Conservation (phyloP, 257 asterid genomes). For the Petunia secreta region DNA sequence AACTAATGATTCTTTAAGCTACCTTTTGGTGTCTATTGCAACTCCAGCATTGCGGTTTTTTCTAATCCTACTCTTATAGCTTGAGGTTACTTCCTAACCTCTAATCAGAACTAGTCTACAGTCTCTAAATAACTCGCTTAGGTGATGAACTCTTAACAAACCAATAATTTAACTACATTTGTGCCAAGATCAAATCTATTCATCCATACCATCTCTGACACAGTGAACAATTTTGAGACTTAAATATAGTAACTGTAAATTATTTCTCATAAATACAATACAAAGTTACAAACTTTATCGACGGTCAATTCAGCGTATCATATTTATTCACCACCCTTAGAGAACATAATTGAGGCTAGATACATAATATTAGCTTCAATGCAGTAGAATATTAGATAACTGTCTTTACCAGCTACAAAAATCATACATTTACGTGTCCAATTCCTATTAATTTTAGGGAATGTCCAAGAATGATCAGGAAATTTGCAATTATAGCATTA, state of each 20-base stretch:
- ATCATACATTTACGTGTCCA: not conserved
- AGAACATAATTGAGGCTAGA: not conserved
- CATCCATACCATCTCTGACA: not conserved
- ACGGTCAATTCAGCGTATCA: not conserved
- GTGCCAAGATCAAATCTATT: not conserved
- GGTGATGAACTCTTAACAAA: not conserved
- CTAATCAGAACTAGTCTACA: not conserved
- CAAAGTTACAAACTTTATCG: not conserved
- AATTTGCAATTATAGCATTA: not conserved
- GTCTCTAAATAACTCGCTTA: not conserved
- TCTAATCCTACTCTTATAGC: not conserved
- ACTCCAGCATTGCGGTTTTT: not conserved
- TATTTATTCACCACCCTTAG: not conserved
- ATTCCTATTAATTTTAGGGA: not conserved
- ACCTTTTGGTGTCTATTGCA: not conserved
- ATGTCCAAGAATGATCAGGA: slow-evolving; percentile 5
- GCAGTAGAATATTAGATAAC: not conserved
- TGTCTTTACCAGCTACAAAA: not conserved
- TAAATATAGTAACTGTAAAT: not conserved
- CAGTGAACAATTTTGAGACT: not conserved
- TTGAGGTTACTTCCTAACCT: not conserved
- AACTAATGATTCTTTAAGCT: not conserved
- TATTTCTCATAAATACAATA: not conserved
- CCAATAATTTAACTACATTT: slow-evolving; percentile 3
- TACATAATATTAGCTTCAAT: slow-evolving; percentile 6